Base-by-base conservation (phyloP, 495 filamentous ascomycete species). In the Parathielavia hyrcaniae region DNA sequence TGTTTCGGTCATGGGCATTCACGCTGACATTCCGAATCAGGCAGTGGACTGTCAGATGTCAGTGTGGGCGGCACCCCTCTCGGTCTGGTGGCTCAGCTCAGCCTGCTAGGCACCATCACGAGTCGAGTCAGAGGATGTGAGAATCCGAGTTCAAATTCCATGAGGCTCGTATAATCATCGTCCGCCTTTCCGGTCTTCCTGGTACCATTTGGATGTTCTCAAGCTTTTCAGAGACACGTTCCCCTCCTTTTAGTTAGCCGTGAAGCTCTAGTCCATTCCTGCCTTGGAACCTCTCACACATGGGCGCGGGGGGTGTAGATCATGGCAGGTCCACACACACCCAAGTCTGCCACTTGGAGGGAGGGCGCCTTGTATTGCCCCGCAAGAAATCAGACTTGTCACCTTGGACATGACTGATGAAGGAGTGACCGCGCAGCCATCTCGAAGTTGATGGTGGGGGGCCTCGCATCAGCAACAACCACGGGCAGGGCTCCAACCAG, bases 351-450 rank as follows among this genome's bases (percentile, higher is more conserved):
- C 19, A 44, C 57, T 38, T 44, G 52, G 53, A 58, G 57, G 57
- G 53, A 38, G 48, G 58, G 26, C 59, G 47, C 57, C 57, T 56
- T 62, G 61, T 50, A 55, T 46, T 55, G 62, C 64, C 59, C 62
- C 63, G 52, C 61, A 57, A 26, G 34, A 62, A 43, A 46, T 44
- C 48, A 57, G 58, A 63, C 53, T n/a, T 43, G 50, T 51, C 58
- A 60, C 59, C 43, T 64, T 60, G 20, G 55, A 57, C 55, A 44
- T 50, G 47, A 8, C 47, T 7, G 39, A 38, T 7, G 39, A 38
- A 20, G 36, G 30, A 19, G 55, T 50, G 55, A 50, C 55, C 46
- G 38, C 45, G 23, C 40, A 61, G 41, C 43, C 54, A 32, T 51
- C 39, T 43, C 47, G 17, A 51, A 10, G 6, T 16, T 44, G 46